Percentiles rank a stretch among this genome's conserved stretches.
Conservation (phyloP, 495 filamentous ascomycete genomes). For the Daldinia bambusicola region DNA sequence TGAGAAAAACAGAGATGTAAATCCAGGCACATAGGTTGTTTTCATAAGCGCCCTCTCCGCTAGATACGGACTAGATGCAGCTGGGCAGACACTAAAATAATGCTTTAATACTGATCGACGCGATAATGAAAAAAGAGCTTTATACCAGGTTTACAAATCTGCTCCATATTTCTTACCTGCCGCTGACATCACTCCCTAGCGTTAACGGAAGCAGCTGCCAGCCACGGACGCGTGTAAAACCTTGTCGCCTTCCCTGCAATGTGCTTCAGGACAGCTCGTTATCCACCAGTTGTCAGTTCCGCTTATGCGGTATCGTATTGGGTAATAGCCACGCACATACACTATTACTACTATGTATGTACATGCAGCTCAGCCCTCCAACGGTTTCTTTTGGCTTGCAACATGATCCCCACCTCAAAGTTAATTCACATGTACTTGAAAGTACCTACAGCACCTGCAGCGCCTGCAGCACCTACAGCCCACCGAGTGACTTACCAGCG, state of each 20-base stretch:
- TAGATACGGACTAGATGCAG: background rate
- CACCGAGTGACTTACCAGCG: background rate
- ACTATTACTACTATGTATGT: too few species aligned
- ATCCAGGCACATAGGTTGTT: too few species aligned
- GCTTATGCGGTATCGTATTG: conserved; percentile 3
- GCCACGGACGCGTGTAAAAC: conserved; percentile 20
- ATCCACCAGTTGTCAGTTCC: conserved; percentile 21
- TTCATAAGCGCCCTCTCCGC: too few species aligned
- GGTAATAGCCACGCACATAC: too few species aligned
- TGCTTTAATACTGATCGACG: conserved; percentile 41
- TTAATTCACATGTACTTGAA: conserved; percentile 28
- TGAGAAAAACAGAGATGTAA: too few species aligned
- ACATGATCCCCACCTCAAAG: conserved; percentile 26
- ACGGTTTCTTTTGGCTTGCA: conserved; percentile 7
- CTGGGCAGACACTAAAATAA: conserved; percentile 14
- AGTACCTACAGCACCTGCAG: conserved; percentile 10
- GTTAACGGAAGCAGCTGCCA: conserved; percentile 23
- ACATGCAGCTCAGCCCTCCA: conserved; percentile 21
- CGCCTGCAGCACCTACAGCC: conserved; percentile 23
- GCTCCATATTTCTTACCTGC: conserved; percentile 20
- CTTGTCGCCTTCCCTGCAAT: conserved; percentile 21
- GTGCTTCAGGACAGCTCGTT: conserved; percentile 21
- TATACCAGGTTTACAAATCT: background rate
- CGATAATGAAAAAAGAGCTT: conserved; percentile 37
- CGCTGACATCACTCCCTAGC: conserved; percentile 39